A percentile compares a stretch with the other conserved stretches of the same genome.
Conservation (phyloP, 768 basidiomycete species). For the Candolleomyces aberdarensis region DNA sequence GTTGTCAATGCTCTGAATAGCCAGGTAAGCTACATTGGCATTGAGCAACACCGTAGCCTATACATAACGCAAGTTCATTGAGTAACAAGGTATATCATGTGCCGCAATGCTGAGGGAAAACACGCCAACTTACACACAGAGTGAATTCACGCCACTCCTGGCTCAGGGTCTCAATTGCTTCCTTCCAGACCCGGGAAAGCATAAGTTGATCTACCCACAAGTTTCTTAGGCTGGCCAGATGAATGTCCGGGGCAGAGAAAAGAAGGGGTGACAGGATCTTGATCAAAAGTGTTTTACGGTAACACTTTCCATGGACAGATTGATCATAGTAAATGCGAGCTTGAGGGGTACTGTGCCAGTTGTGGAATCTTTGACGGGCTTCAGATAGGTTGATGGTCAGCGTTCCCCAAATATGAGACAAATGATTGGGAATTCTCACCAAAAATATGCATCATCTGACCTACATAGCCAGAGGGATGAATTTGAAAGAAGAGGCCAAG, state of each 20-base stretch:
- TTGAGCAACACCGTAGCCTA: slow-evolving; percentile 56
- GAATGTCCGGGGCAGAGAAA: slow-evolving; percentile 42
- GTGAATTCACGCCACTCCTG: slow-evolving; percentile 26
- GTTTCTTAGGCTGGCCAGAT: slow-evolving; percentile 36
- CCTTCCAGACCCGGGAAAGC: slow-evolving; percentile 12
- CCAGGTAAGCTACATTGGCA: slow-evolving; percentile 55
- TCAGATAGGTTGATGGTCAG: no score
- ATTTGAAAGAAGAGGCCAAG: no score
- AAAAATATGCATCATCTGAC: no score
- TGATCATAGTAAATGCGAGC: slow-evolving; percentile 44
- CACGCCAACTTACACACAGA: slow-evolving; percentile 35
- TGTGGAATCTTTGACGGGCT: slow-evolving; percentile 40
- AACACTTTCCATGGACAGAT: slow-evolving; percentile 31
- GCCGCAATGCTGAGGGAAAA: neutral
- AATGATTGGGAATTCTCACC: no score
- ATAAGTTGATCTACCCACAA: slow-evolving; percentile 46
- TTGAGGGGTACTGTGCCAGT: slow-evolving; percentile 44
- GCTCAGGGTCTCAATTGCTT: slow-evolving; percentile 17
- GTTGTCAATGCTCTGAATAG: slow-evolving; percentile 41
- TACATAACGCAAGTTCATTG: no score
- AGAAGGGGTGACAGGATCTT: slow-evolving; percentile 33
- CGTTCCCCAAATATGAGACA: no score
- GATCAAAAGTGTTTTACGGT: slow-evolving; percentile 33
- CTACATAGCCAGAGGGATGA: no score
- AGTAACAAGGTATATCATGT: neutral